A percentile compares a stretch with the other conserved stretches of the same genome.
Conservation (phyloP, 2,329 filamentous ascomycete genomes). For the Paraphoma sp. region DNA sequence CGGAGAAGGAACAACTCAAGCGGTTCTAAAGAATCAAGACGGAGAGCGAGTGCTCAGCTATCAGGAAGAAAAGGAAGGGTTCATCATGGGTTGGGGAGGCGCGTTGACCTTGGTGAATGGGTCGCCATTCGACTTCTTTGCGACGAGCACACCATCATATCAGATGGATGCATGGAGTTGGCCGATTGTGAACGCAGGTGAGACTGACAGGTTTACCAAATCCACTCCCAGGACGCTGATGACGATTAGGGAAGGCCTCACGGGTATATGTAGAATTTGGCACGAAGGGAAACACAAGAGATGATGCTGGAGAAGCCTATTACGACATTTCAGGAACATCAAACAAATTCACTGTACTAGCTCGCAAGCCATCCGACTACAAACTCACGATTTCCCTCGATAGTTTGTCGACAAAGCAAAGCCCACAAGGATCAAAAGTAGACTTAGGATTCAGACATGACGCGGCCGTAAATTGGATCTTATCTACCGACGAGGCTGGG, state of each 20-base stretch:
- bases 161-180: conserved; percentile 50
- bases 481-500: conserved; percentile 44
- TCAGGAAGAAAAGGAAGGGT: conserved; percentile 3
- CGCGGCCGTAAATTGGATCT: conserved; percentile 45
- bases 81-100: conserved; percentile 41
- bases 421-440: conserved; percentile 37
- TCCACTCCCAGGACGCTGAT: background rate
- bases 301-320: conserved; percentile 46
- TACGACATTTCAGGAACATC: conserved; percentile 38
- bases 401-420: conserved; percentile 40
- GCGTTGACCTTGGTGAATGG: conserved; percentile 50
- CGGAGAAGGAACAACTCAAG: conserved; percentile 2
- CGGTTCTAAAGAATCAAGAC: conserved; percentile 1
- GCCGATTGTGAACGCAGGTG: conserved; percentile 40
- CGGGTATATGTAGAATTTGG: conserved; percentile 43
- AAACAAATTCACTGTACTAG: conserved; percentile 40
- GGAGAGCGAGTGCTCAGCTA: background rate
- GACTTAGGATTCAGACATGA: conserved; percentile 47
- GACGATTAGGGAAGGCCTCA: conserved; percentile 29
- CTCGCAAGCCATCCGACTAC: conserved; percentile 38
- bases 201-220: background rate
- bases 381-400: conserved; percentile 40
- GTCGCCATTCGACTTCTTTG: conserved; percentile 47
- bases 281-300: conserved; percentile 31
- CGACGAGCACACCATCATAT: conserved; percentile 39